These are phyloP conservation scores for Astragalus membranaceus DNA, from an alignment of 306 rosid genomes.

Conservation along the genomic window DNA sequence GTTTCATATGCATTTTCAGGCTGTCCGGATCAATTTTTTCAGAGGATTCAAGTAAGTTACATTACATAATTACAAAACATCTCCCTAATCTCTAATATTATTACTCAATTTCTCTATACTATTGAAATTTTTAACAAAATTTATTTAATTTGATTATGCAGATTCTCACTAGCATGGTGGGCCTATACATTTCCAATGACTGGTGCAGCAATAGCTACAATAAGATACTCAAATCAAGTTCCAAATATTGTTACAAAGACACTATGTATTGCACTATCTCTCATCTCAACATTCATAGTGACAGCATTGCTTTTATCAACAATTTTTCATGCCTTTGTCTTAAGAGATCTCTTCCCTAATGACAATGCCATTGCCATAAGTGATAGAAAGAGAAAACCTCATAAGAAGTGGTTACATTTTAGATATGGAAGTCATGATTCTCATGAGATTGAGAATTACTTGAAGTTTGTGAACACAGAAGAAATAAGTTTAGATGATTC, in stretches of 20 bases:
- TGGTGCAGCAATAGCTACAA: slow-evolving; percentile 91
- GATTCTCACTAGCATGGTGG: slow-evolving; percentile 98
- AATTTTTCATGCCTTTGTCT: slow-evolving; percentile 65
- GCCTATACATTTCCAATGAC: slow-evolving; percentile 99
- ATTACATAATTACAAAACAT: background rate
- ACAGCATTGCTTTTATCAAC: slow-evolving; percentile 50
- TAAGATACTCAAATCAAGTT: slow-evolving; percentile 68
- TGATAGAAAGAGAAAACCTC: slow-evolving; percentile 46
- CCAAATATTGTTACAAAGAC: slow-evolving; percentile 44
- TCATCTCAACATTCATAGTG: slow-evolving; percentile 47
- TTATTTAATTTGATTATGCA: slow-evolving; percentile 21
- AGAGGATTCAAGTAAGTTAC: slow-evolving; percentile 69
- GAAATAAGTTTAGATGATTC: slow-evolving; percentile 38
- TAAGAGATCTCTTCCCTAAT: slow-evolving; percentile 75
- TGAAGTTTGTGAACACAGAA: slow-evolving; percentile 46
- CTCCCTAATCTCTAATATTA: background rate
- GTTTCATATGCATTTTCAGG: slow-evolving; percentile 43
- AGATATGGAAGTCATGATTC: slow-evolving; percentile 44
- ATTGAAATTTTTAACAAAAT: slow-evolving; percentile 2
- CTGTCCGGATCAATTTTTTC: slow-evolving; percentile 70
- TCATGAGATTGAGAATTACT: slow-evolving; percentile 57
- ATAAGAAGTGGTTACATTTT: slow-evolving; percentile 49
- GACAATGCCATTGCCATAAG: slow-evolving; percentile 94
- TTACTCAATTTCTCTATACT: background rate
- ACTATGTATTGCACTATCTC: slow-evolving; percentile 42